phyloP scores from a whole-genome alignment of 2,329 filamentous ascomycete genomes.

The Fusarium algeriense region DNA sequence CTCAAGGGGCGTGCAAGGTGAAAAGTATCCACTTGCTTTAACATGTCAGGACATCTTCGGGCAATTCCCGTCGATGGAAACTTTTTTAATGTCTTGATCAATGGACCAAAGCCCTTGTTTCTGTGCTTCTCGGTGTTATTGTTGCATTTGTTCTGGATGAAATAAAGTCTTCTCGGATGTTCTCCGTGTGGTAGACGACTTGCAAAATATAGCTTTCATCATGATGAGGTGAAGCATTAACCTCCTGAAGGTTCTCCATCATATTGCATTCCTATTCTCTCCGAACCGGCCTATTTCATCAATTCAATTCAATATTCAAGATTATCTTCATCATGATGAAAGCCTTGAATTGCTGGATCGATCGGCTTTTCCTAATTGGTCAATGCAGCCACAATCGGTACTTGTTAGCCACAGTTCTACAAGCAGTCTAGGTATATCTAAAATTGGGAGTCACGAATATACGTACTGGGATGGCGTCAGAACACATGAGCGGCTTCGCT shows the following conservation, averaged over 20 bases:
- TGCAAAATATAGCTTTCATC: neutral
- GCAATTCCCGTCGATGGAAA: conserved; percentile 38
- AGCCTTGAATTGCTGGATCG: conserved; percentile 6
- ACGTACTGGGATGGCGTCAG: conserved; percentile 39
- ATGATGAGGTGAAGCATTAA: neutral
- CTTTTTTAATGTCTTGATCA: neutral
- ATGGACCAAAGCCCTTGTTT: neutral
- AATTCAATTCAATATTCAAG: neutral
- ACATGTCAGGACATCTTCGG: conserved; percentile 31
- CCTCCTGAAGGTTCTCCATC: neutral
- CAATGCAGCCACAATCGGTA: conserved; percentile 37
- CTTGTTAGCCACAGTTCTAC: conserved; percentile 32
- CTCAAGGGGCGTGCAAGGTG: conserved; percentile 11
- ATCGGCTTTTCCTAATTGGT: conserved; percentile 18
- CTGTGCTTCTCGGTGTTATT: neutral
- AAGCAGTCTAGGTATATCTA: conserved; percentile 3
- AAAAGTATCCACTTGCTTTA: conserved; percentile 20
- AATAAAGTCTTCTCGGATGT: conserved; percentile 23
- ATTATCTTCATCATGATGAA: conserved; percentile 11
- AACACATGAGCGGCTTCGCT: conserved; percentile 29
- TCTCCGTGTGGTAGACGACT: conserved; percentile 26
- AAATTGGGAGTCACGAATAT: neutral
- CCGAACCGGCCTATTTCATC: neutral
- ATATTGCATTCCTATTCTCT: conserved; percentile 3
- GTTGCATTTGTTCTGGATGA: conserved; percentile 1